Conservation (phyloP, 2,329 filamentous ascomycete genomes). For the Zymoseptoria ardabiliae region DNA sequence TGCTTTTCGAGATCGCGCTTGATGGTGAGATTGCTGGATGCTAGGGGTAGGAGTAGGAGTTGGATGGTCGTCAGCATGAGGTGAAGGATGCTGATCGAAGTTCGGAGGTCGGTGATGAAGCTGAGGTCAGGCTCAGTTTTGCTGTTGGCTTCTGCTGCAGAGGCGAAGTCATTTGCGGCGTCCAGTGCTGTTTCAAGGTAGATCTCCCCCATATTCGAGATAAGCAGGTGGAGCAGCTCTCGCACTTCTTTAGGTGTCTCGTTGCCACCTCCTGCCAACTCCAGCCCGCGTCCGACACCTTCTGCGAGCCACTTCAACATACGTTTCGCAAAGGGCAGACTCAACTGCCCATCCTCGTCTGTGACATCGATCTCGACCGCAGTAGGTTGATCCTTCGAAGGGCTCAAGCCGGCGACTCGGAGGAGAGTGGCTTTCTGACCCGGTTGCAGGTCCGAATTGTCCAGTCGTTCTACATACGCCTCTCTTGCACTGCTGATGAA, state of each 20-base stretch:
- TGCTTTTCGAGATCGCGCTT: slow-evolving; percentile 83
- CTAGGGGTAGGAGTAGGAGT: slow-evolving; percentile 82
- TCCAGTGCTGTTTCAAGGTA: slow-evolving; percentile 61
- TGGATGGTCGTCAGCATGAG: slow-evolving; percentile 89
- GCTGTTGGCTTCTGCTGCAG: slow-evolving; percentile 61
- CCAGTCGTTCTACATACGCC: slow-evolving; percentile 80
- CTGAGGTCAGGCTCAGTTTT: slow-evolving; percentile 82
- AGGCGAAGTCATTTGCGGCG: slow-evolving; percentile 65
- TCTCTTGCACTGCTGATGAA: slow-evolving; percentile 82
- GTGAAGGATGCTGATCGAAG: slow-evolving; percentile 80
- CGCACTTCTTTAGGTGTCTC: slow-evolving; percentile 94
- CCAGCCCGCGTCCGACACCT: slow-evolving; percentile 81
- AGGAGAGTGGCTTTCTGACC: slow-evolving; percentile 89
- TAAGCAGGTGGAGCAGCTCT: slow-evolving; percentile 71
- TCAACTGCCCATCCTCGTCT: slow-evolving; percentile 80
- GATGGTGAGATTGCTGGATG: slow-evolving; percentile 82
- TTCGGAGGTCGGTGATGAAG: slow-evolving; percentile 71
- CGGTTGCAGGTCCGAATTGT: slow-evolving; percentile 77
- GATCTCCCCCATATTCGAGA: slow-evolving; percentile 82
- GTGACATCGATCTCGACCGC: slow-evolving; percentile 81
- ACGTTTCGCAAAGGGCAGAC: slow-evolving; percentile 80
- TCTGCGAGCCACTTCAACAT: slow-evolving; percentile 98
- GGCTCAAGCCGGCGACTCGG: slow-evolving; percentile 72
- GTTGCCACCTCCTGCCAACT: slow-evolving; percentile 68
- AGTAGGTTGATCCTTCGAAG: slow-evolving; percentile 51